phyloP scores from a whole-genome alignment of 495 filamentous ascomycete species.

The Trichoderma parareesei region DNA sequence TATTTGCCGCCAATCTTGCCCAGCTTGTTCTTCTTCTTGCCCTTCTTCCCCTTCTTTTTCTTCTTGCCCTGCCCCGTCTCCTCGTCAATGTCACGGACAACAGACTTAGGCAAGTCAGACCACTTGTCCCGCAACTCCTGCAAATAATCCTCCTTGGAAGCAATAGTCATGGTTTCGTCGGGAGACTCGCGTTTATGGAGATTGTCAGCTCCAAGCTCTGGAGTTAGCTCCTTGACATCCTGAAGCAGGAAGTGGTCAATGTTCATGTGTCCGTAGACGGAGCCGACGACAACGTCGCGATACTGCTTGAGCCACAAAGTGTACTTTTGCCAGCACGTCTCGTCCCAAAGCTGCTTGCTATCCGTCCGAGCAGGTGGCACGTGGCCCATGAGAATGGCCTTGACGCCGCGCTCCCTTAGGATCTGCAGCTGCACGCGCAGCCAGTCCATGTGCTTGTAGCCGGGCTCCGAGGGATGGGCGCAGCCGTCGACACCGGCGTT shows the following conservation, averaged over 20 bases:
- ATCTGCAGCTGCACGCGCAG: conserved; percentile 82
- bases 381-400: conserved; percentile 90
- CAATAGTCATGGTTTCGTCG: conserved; percentile 50
- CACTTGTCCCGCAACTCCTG: conserved; percentile 68
- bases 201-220: conserved; percentile 37
- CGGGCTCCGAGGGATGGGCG: conserved; percentile 63
- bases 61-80: conserved; percentile 24
- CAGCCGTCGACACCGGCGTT: conserved; percentile 93
- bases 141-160: conserved; percentile 69
- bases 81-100: conserved; percentile 28
- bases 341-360: conserved; percentile 79
- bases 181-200: conserved; percentile 23
- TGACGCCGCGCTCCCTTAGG: conserved; percentile 76
- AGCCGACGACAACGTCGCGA: conserved; percentile 75
- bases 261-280: conserved; percentile 94
- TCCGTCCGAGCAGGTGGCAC: conserved; percentile 82
- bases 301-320: conserved; percentile 83
- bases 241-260: conserved; percentile 96
- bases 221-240: conserved; percentile 68
- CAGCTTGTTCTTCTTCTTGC: conserved; percentile 42
- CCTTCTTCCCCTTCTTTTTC: conserved; percentile 39
- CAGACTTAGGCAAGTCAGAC: conserved; percentile 61
- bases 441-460: conserved; percentile 95
- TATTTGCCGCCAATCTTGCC: conserved; percentile 68
- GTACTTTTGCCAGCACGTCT: conserved; percentile 97